Base-by-base conservation (phyloP, 2,329 filamentous ascomycete genomes). In the Talaromyces sp. region DNA sequence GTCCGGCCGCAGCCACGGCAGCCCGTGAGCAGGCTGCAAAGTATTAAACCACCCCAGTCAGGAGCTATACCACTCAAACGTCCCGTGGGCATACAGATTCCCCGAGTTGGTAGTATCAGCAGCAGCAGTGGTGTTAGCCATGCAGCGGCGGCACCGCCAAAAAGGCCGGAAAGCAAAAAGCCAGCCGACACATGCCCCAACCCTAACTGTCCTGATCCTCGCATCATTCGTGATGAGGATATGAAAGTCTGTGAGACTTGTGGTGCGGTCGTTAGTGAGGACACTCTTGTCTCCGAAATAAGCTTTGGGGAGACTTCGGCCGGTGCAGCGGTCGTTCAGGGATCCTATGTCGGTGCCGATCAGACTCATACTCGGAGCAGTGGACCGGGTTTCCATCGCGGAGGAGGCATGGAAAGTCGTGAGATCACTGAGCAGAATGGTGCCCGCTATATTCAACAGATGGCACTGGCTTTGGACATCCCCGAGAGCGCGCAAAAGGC, bases 251-350 rank as follows among this genome's bases (percentile, higher is more conserved):
- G 95, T 79, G 87, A 88, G 67, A 90, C 87, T 56, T 98, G 95
- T 77, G 94, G 93, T 84, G 89, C 87, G 67, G 87, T 97, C 69
- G 87, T 94, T 64, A 89, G 91, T 70, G 90, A 96, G 74, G 89
- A 88, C 74, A 93, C 96, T 73, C 97, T 98, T 68, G 93, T 97
- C 66, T 87, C 92, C 58, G 95, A 99, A 77, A 87, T 98, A 68
- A 89, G 89, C 25, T 99, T 98, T 73, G 93, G 93, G 69, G 94
- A 99, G 81, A 90, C 88, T 33, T 87, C 91, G 0, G 89, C 87
- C 39, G 95, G 95, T 72, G 92, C 91, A 58, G 93, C 94, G 61
- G 86, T 96, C 60, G 92, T 97, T 19, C 92, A 97, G 76, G 95
- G 95, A 75, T 93, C 89, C 68, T 96, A 90, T 74, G 88, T 99